phyloP scores from a whole-genome alignment of 1,284 basidiomycete species.

The Gymnopus androsaceus region DNA sequence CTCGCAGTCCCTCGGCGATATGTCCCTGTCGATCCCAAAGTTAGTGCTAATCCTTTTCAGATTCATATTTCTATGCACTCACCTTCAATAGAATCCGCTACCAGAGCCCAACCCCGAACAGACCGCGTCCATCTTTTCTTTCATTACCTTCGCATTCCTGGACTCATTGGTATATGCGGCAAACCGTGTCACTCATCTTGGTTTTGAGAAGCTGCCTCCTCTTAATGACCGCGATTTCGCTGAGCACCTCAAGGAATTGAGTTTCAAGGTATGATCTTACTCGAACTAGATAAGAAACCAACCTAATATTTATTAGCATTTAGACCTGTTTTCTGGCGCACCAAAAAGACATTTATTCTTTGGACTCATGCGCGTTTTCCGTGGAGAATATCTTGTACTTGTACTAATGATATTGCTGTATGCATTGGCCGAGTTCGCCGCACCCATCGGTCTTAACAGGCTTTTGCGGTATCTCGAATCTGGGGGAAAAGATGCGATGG shows the following conservation, averaged over 20 bases:
- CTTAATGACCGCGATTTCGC: conserved; percentile 59
- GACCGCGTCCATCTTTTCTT: conserved; percentile 59
- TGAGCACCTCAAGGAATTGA: conserved; percentile 34
- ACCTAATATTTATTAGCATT: conserved; percentile 39
- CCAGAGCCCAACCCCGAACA: conserved; percentile 63
- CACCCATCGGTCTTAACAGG: conserved; percentile 53
- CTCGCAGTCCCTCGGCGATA: conserved; percentile 46
- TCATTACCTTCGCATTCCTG: conserved; percentile 60
- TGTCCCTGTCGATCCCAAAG: conserved; percentile 46
- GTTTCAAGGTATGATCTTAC: conserved; percentile 40
- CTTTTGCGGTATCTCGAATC: conserved; percentile 41
- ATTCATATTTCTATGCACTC: background rate
- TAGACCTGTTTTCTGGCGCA: conserved; percentile 40
- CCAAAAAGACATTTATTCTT: conserved; percentile 38
- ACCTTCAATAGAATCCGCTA: conserved; percentile 38
- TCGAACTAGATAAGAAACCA: no score
- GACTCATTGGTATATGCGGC: conserved; percentile 51
- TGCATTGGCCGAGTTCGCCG: conserved; percentile 39
- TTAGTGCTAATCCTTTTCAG: conserved; percentile 20
- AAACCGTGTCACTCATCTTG: conserved; percentile 43
- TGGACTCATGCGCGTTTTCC: conserved; percentile 32
- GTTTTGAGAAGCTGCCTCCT: conserved; percentile 52
- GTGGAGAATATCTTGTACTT: conserved; percentile 45
- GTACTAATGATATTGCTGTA: conserved; percentile 30
- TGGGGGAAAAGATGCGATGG: conserved; percentile 34